Evolutionary conservation across 768 basidiomycete genomes (phyloP).

Genomic region (Rhizopogon sp.): DNA sequence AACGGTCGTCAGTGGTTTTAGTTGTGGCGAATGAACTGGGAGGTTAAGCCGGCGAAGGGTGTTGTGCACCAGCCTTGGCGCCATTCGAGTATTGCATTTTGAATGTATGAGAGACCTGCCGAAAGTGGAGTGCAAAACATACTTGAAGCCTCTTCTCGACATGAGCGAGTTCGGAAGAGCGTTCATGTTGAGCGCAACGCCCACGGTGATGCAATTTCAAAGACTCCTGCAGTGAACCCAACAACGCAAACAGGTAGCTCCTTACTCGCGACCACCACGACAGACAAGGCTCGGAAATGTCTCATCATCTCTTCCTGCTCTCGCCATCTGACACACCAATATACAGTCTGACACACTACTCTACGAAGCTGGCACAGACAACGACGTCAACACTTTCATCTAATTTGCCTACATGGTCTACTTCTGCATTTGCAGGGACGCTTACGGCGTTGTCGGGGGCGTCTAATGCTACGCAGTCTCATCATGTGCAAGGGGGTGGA

Average conservation of each 20-base stretch:
- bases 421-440: slow-evolving; percentile 87
- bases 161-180: slow-evolving; percentile 6
- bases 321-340: slow-evolving; percentile 86
- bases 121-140: background rate
- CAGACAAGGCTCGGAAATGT: slow-evolving; percentile 41
- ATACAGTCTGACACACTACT: slow-evolving; percentile 79
- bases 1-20: background rate
- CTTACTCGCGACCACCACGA: too few species aligned
- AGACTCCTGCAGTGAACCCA: too few species aligned
- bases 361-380: slow-evolving; percentile 62
- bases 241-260: too few species aligned
- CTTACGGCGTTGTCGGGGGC: slow-evolving; percentile 84
- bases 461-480: slow-evolving; percentile 62
- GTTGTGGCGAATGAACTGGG: background rate
- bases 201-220: background rate
- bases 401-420: slow-evolving; percentile 87
- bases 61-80: background rate
- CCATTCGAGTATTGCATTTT: slow-evolving; percentile 1
- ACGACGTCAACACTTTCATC: slow-evolving; percentile 67
- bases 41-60: background rate
- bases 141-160: slow-evolving; percentile 3
- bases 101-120: background rate
- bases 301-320: slow-evolving; percentile 80
- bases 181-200: background rate
- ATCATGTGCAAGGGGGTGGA: slow-evolving; percentile 56